Conservation (phyloP, 2,329 filamentous ascomycete species). For the Dichotomopilus funicola region DNA sequence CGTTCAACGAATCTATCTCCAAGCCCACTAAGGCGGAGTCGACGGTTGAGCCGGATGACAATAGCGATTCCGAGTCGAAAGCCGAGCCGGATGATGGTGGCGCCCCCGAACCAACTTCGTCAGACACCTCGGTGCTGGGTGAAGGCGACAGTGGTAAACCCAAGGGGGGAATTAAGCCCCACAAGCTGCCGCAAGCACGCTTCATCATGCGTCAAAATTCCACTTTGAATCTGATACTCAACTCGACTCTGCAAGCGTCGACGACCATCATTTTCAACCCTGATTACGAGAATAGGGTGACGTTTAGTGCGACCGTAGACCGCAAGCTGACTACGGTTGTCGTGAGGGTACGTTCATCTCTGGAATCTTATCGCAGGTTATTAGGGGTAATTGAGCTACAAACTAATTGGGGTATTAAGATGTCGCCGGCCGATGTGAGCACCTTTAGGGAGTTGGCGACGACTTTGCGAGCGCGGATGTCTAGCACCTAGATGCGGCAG, state of each 20-base stretch:
- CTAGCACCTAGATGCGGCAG: too few relatives aligned
- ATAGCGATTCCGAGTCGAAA: too few relatives aligned
- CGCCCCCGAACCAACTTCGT: too few relatives aligned
- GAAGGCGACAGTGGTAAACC: conserved; percentile 31
- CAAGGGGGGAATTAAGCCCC: conserved; percentile 25
- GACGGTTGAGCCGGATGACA: too few relatives aligned
- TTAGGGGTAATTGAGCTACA: too few relatives aligned
- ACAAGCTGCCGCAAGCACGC: conserved; percentile 44
- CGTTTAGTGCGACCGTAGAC: conserved; percentile 59
- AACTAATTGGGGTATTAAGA: too few relatives aligned
- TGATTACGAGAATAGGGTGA: conserved; percentile 49
- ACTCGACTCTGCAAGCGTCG: conserved; percentile 70
- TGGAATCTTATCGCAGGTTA: too few relatives aligned
- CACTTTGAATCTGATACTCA: conserved; percentile 78
- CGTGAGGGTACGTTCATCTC: conserved; percentile 44
- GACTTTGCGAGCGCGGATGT: too few relatives aligned
- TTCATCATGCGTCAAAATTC: conserved; percentile 90
- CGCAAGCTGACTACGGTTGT: conserved; percentile 50
- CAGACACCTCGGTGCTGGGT: conserved; percentile 31
- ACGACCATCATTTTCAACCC: conserved; percentile 70
- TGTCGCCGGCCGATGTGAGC: too few relatives aligned
- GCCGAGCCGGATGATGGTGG: too few relatives aligned
- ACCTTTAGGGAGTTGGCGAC: too few relatives aligned
- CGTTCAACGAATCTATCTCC: conserved; percentile 47
- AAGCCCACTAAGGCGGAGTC: too few relatives aligned